A percentile compares a stretch with the other conserved stretches of the same genome.
phyloP scores from a whole-genome alignment of 2,329 filamentous ascomycete species.

The Ceratocystis albifundus region DNA sequence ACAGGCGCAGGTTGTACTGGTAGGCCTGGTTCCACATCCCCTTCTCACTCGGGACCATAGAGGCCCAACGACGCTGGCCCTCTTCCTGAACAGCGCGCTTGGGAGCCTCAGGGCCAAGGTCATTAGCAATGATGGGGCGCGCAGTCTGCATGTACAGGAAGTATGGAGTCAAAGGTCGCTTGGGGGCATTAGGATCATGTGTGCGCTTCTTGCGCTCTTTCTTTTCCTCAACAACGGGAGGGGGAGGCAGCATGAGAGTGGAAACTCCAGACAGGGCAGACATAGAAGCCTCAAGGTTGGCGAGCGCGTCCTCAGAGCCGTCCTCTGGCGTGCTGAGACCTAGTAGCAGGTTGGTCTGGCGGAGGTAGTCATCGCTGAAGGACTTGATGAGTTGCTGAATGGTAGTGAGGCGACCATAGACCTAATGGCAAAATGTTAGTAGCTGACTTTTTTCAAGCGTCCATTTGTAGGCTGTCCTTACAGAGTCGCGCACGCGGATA shows the following conservation, averaged over 20 bases:
- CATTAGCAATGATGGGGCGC: slow-evolving; percentile 66
- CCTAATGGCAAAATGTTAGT: slow-evolving; percentile 30
- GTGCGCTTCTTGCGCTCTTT: slow-evolving; percentile 83
- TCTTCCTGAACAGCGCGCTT: slow-evolving; percentile 83
- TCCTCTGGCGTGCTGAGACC: slow-evolving; percentile 45
- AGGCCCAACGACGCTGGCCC: slow-evolving; percentile 73
- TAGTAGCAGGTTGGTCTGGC: slow-evolving; percentile 75
- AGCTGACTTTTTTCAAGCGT: not conserved
- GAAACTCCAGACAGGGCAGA: slow-evolving; percentile 38
- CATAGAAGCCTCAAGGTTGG: slow-evolving; percentile 42
- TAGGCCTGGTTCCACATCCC: slow-evolving; percentile 54
- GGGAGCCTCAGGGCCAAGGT: slow-evolving; percentile 62
- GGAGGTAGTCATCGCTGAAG: slow-evolving; percentile 72
- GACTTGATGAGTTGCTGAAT: slow-evolving; percentile 69
- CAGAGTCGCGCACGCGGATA: slow-evolving; percentile 66
- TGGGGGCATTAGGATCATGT: slow-evolving; percentile 86
- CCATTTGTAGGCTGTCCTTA: slow-evolving; percentile 40
- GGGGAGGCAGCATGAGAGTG: slow-evolving; percentile 30
- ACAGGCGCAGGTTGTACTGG: slow-evolving; percentile 54
- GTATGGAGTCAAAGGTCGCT: slow-evolving; percentile 86
- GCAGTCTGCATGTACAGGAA: slow-evolving; percentile 90
- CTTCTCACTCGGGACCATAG: slow-evolving; percentile 65
- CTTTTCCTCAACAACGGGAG: slow-evolving; percentile 51
- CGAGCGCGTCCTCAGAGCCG: slow-evolving; percentile 36
- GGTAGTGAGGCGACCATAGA: slow-evolving; percentile 52